Conservation (phyloP, 1,284 basidiomycete genomes). For the Ceratobasidium sp. region DNA sequence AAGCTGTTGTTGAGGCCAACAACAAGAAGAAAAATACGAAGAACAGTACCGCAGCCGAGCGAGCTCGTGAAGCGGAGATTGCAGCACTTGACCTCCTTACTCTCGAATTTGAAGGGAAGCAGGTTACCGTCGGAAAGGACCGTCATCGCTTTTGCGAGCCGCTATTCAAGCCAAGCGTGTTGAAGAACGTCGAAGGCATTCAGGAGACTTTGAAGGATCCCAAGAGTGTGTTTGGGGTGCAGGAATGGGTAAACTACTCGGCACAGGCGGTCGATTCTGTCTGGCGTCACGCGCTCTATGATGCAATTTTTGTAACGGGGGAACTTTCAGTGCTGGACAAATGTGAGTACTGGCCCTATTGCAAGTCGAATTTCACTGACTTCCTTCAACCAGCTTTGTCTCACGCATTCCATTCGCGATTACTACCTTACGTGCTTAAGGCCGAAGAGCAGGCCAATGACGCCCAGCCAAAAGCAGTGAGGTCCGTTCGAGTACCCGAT, state of each 20-base stretch:
- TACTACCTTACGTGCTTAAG: conserved; percentile 76
- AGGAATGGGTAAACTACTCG: conserved; percentile 73
- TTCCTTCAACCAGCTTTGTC: conserved; percentile 67
- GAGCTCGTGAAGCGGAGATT: conserved; percentile 81
- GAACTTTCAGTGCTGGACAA: conserved; percentile 81
- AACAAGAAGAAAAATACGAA: conserved; percentile 67
- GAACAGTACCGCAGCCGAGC: conserved; percentile 80
- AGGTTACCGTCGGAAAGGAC: conserved; percentile 85
- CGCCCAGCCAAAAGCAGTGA: conserved; percentile 73
- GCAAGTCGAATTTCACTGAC: background rate
- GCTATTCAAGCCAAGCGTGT: conserved; percentile 70
- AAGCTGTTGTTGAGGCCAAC: conserved; percentile 84
- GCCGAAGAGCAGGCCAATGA: conserved; percentile 66
- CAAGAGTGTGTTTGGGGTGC: conserved; percentile 62
- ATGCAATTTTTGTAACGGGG: conserved; percentile 81
- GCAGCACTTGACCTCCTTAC: conserved; percentile 83
- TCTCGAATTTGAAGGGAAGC: conserved; percentile 69
- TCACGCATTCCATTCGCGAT: conserved; percentile 78
- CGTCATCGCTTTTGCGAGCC: conserved; percentile 93
- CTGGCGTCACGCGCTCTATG: conserved; percentile 39
- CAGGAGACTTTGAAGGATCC: conserved; percentile 50
- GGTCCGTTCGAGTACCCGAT: conserved; percentile 83
- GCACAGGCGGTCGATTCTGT: conserved; percentile 57
- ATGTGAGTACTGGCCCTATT: conserved; percentile 64
- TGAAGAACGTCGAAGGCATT: conserved; percentile 47